Evolutionary conservation across 768 basidiomycete species (phyloP), one percentile per base, ranked within the genome.

Genomic region (Lactarius vividus): DNA sequence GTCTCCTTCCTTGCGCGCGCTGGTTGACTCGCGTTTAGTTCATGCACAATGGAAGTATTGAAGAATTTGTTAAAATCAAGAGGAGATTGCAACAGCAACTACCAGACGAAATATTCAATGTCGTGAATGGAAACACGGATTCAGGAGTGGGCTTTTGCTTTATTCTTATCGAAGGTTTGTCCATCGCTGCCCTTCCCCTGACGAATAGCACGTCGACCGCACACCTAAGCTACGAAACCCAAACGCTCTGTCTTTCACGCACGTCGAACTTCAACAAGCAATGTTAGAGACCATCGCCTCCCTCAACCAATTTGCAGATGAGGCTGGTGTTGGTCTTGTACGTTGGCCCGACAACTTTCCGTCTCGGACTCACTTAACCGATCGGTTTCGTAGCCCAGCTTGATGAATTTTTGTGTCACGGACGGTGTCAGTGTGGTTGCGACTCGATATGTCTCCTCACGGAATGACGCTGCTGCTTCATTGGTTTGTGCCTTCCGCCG

Each of bases 1-100:
- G 20, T 28, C 26, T 28, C 29, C 42, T 23, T 33, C 42, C 29
- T 39, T 49, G 46, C 31, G 15, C 20, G 69, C 35, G 11, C 57
- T 59, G 31, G 44, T 54, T 59, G 58, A 54, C 40, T 20, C 31
- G 65, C 56, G 56, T 37, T 63, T 69, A 96, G 94, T 98, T 92
- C 78, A 98, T 98, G 95, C 95, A 96, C 75, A 98, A 97, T 70
- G 96, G 96, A 61, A 88, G 87, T n/a, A 91, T 99, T 62, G 87
- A 91, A 52, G 87, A 92, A 5, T 98, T 98, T 76, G 76, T 77
- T 53, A 78, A 80, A 64, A 84, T 98, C 70, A 98, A 96, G 77
- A 84, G 97, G 31, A 83, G 81, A 33, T 76, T 99, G 9, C 95
- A 96, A 73, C 80, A 80, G 39, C 81, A 81, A 31, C 77, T 99